Percentiles rank a stretch among this genome's conserved stretches.
phyloP scores from a whole-genome alignment of 148 eudicot species.

The Fagopyrum homotropicum region DNA sequence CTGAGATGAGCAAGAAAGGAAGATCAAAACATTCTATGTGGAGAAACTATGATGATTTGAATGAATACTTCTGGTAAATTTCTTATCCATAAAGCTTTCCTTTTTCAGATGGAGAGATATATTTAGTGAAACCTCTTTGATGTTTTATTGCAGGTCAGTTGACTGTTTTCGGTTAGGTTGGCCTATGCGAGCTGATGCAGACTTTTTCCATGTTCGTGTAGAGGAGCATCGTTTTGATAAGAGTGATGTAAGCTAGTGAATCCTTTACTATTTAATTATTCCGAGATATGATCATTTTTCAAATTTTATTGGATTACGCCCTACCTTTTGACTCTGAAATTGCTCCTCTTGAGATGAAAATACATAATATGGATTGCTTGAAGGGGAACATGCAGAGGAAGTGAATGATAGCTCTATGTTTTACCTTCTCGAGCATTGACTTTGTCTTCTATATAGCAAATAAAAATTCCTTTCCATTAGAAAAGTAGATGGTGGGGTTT shows the following conservation, averaged over 20 bases:
- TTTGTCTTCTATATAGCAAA: background rate
- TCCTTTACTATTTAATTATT: background rate
- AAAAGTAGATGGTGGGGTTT: background rate
- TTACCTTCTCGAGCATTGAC: background rate
- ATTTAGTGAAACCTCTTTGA: background rate
- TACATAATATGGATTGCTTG: background rate
- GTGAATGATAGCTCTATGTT: background rate
- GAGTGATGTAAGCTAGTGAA: constrained; percentile 40
- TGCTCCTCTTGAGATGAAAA: background rate
- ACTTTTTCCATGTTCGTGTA: constrained; percentile 52
- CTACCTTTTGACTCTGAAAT: background rate
- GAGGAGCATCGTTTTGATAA: constrained; percentile 27
- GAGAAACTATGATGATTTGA: constrained; percentile 73
- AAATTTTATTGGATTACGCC: background rate
- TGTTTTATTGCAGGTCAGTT: constrained; percentile 55
- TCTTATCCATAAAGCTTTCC: constrained; percentile 7
- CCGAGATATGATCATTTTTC: background rate
- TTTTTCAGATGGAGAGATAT: background rate
- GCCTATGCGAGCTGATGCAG: constrained; percentile 99
- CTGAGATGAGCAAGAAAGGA: constrained; percentile 32
- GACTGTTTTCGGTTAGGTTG: constrained; percentile 95
- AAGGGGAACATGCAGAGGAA: background rate
- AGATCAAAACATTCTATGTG: constrained; percentile 49
- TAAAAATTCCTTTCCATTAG: background rate
- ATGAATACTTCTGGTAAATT: constrained; percentile 66